Conservation (phyloP, 176 grass and related monocot species). For the Cenchrus americanus region DNA sequence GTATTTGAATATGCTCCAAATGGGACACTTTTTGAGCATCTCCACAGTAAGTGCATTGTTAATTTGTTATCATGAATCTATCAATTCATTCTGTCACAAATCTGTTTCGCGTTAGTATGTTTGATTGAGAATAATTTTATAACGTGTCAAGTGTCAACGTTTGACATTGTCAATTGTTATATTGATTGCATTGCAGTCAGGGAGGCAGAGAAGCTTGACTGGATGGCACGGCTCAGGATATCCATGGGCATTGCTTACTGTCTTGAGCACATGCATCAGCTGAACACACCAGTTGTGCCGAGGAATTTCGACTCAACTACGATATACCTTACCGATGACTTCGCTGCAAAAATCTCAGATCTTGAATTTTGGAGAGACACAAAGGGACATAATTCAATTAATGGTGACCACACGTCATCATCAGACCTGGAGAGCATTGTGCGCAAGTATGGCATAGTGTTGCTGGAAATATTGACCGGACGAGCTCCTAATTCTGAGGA, state of each 20-base stretch:
- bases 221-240: slow-evolving; percentile 74
- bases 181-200: slow-evolving; percentile 51
- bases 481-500: slow-evolving; percentile 54
- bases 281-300: slow-evolving; percentile 55
- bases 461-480: slow-evolving; percentile 82
- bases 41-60: slow-evolving; percentile 60
- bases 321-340: slow-evolving; percentile 84
- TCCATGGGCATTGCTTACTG: slow-evolving; percentile 91
- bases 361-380: slow-evolving; percentile 47
- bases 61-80: slow-evolving; percentile 4
- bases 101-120: background rate
- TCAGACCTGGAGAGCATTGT: slow-evolving; percentile 47
- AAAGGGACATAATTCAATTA: slow-evolving; percentile 24
- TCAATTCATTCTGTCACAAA: background rate
- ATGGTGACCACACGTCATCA: background rate
- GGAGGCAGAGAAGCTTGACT: slow-evolving; percentile 79
- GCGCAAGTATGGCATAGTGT: slow-evolving; percentile 61
- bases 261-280: slow-evolving; percentile 79
- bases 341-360: slow-evolving; percentile 76
- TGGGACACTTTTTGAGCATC: slow-evolving; percentile 92
- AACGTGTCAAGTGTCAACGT: background rate
- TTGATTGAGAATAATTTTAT: background rate
- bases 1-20: slow-evolving; percentile 96
- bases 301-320: slow-evolving; percentile 62
- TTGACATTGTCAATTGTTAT: slow-evolving; percentile 12